Conservation (phyloP, 768 basidiomycete genomes). For the Leccinum rimulosum region DNA sequence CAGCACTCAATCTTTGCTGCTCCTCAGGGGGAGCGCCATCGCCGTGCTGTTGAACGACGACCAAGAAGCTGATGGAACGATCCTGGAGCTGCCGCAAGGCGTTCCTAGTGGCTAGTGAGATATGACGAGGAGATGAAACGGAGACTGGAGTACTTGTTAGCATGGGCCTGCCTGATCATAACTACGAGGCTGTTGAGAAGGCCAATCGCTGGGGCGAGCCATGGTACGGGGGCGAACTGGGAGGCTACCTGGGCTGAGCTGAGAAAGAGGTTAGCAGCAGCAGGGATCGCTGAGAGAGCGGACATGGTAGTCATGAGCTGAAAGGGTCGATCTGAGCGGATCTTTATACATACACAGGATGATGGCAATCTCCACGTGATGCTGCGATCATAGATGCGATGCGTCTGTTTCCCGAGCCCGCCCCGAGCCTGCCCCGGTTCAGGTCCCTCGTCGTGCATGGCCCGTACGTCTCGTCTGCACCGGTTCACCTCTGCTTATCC, state of each 20-base stretch:
- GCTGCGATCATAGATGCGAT: slow-evolving; percentile 8
- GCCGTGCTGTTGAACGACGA: slow-evolving; percentile 36
- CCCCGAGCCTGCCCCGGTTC: slow-evolving; percentile 53
- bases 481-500: slow-evolving; percentile 64
- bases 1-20: slow-evolving; percentile 32
- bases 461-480: slow-evolving; percentile 62
- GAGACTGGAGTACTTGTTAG: slow-evolving; percentile 42
- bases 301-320: slow-evolving; percentile 14
- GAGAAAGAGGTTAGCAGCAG: slow-evolving; percentile 14
- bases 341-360: slow-evolving; percentile 23
- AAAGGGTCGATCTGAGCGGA: background rate
- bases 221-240: slow-evolving; percentile 48
- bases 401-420: slow-evolving; percentile 42
- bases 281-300: slow-evolving; percentile 8
- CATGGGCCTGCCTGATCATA: slow-evolving; percentile 45
- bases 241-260: slow-evolving; percentile 43
- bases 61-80: slow-evolving; percentile 43
- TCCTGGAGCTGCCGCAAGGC: slow-evolving; percentile 45
- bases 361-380: slow-evolving; percentile 19
- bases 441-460: slow-evolving; percentile 62
- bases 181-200: slow-evolving; percentile 42
- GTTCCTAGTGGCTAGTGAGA: slow-evolving; percentile 30
- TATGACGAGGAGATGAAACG: background rate
- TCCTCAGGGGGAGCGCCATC: slow-evolving; percentile 28
- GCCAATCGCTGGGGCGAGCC: slow-evolving; percentile 41